Conservation (phyloP, 305 asterid species). For the Solanum aculeatissimum region DNA sequence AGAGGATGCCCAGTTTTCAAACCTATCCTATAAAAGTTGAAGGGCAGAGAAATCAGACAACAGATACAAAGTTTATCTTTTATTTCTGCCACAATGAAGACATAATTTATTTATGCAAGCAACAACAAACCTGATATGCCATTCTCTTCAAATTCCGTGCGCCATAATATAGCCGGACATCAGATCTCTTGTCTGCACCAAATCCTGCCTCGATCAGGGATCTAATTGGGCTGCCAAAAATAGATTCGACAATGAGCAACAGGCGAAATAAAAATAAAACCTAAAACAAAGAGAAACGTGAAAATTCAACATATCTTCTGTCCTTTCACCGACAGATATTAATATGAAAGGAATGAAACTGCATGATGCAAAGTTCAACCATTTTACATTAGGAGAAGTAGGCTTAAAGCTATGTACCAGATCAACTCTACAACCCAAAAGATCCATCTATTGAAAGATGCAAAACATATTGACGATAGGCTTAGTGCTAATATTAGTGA, state of each 20-base stretch:
- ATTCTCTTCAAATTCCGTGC: constrained; percentile 76
- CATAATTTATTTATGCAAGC: not conserved
- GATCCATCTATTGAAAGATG: not conserved
- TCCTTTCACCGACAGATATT: not conserved
- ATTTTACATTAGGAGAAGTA: not conserved
- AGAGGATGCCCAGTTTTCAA: constrained; percentile 64
- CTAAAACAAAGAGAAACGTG: not conserved
- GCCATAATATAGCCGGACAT: constrained; percentile 83
- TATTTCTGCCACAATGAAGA: not conserved
- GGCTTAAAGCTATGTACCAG: not conserved
- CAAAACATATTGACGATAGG: not conserved
- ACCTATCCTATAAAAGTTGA: constrained; percentile 46
- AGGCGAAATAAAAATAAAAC: not conserved
- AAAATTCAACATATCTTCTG: not conserved
- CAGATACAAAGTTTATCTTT: not conserved
- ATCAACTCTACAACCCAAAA: not conserved
- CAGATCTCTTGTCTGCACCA: constrained; percentile 62
- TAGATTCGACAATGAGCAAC: constrained; percentile 8
- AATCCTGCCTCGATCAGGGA: constrained; percentile 83
- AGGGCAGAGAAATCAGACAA: not conserved
- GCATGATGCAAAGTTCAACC: not conserved
- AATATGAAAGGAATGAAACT: not conserved
- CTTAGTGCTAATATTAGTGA: not conserved
- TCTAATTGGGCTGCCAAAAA: constrained; percentile 57
- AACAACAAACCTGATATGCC: constrained; percentile 66